Evolutionary conservation across 129 eudicot genomes (phyloP).

Genomic region (Pittosporum tobira): DNA sequence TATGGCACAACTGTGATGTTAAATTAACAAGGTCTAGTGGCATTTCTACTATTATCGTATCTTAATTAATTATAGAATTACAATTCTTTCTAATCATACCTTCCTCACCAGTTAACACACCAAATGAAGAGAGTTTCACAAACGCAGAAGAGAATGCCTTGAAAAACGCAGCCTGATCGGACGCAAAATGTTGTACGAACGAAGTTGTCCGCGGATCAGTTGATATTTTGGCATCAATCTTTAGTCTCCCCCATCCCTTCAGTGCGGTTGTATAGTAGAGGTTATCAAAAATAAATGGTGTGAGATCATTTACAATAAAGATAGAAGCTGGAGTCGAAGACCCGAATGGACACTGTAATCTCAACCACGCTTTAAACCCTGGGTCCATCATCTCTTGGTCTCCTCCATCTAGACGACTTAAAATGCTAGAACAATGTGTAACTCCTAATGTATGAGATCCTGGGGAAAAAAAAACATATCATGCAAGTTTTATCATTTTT

Average conservation of each 20-base stretch:
- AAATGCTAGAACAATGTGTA: conserved; percentile 27
- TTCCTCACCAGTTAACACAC: conserved; percentile 25
- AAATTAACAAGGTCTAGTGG: too few relatives aligned
- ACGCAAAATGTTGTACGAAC: conserved; percentile 19
- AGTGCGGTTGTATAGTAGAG: conserved; percentile 17
- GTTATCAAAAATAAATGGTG: conserved; percentile 24
- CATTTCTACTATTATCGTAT: too few relatives aligned
- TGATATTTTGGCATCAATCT: conserved; percentile 25
- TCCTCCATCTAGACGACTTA: conserved; percentile 13
- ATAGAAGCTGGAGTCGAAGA: conserved; percentile 3
- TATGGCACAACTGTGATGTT: too few relatives aligned
- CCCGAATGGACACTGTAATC: conserved; percentile 16
- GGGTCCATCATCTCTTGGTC: neutral
- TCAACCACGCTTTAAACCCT: neutral
- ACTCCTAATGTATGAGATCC: conserved; percentile 41
- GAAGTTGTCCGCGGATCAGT: conserved; percentile 19
- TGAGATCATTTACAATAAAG: conserved; percentile 29
- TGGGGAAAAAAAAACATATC: conserved; percentile 1
- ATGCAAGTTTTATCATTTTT: too few relatives aligned
- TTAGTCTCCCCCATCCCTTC: conserved; percentile 24
- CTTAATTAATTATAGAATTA: conserved; percentile 9
- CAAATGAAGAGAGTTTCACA: conserved; percentile 24
- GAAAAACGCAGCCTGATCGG: conserved; percentile 16
- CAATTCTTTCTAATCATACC: conserved; percentile 28
- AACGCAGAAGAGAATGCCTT: conserved; percentile 31